Evolutionary conservation across 495 filamentous ascomycete genomes (phyloP), one percentile per base, ranked within the genome.

Genomic region (Hypomontagnella submonticulosa): DNA sequence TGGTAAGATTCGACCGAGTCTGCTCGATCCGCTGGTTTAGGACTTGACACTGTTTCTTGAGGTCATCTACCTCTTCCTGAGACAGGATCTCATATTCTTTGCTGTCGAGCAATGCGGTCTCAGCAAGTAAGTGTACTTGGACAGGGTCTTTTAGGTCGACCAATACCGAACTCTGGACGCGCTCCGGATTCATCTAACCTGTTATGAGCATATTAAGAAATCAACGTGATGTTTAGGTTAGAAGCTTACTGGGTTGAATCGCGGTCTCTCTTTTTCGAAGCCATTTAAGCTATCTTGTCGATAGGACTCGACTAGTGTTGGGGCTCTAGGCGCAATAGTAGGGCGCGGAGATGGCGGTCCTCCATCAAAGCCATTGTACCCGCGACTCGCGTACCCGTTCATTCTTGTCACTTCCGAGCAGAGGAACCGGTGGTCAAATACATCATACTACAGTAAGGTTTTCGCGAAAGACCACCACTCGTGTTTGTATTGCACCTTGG

Each of bases 51-150:
- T 96, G 91, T 73, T 91, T 96, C 80, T 98, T 99, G 69, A 98
- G 77, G 5, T 85, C 84, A 52, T 99, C 95, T 16, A 97, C 88
- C 72, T 97, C 93, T 69, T 96, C 93, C 42, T 92, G 88, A 0
- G 93, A 92, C 13, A 98, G 79, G 9, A 99, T 85, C 71, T 95
- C 89, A 73, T 86, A 98, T 58, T 86, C 77, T 67, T 86, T 86
- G 74, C 92, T 94, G 75, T 99, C 95, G 40, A 86, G 85, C 62
- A 97, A 87, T 8, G 95, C 95, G 23, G 92, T 97, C 77, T 97
- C 94, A 64, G 94, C 93, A 53, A 99, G 82, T 12, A 99, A 80
- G 75, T 98, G 96, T 76, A 97, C 74, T 61, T 86, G 83, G 34
- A 86, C 82, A 16, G 83, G 77, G 66, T 86, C 83, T 32, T 81